Conservation (phyloP, 177 flowering plant species). For the Vitis hybrid region DNA sequence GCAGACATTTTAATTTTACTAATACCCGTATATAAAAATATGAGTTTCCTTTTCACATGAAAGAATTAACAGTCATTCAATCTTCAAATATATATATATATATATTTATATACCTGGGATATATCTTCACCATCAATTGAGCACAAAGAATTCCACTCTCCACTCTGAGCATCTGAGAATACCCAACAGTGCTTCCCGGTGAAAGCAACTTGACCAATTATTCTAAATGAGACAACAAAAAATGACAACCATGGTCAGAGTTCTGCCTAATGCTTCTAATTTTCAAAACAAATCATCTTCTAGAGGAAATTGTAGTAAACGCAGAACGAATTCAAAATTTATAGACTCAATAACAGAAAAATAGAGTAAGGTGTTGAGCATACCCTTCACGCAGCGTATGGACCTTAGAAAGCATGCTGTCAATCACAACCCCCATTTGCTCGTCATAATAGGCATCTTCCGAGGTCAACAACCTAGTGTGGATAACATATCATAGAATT, state of each 20-base stretch:
- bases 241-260: constrained; percentile 1
- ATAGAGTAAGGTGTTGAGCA: constrained; percentile 10
- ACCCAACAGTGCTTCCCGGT: constrained; percentile 67
- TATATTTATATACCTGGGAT: constrained; percentile 41
- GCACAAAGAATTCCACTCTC: constrained; percentile 25
- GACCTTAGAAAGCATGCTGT: constrained; percentile 58
- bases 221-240: constrained; percentile 29
- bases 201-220: constrained; percentile 69
- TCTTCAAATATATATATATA: too few species aligned
- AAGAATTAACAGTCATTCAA: too few species aligned
- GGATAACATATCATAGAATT: constrained; percentile 11
- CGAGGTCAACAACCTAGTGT: constrained; percentile 61
- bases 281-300: neutral
- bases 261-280: neutral
- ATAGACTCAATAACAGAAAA: neutral
- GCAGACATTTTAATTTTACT: too few species aligned
- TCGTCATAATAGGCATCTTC: constrained; percentile 71
- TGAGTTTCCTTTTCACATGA: too few species aligned
- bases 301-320: neutral
- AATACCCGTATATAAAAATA: too few species aligned
- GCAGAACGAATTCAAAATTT: neutral
- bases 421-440: constrained; percentile 35
- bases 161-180: constrained; percentile 40
- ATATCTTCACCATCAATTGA: constrained; percentile 26
- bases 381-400: constrained; percentile 88